Evolutionary conservation across 805 yeast genomes (phyloP).

Genomic region (Vanderwaltozyma verrucispora): DNA sequence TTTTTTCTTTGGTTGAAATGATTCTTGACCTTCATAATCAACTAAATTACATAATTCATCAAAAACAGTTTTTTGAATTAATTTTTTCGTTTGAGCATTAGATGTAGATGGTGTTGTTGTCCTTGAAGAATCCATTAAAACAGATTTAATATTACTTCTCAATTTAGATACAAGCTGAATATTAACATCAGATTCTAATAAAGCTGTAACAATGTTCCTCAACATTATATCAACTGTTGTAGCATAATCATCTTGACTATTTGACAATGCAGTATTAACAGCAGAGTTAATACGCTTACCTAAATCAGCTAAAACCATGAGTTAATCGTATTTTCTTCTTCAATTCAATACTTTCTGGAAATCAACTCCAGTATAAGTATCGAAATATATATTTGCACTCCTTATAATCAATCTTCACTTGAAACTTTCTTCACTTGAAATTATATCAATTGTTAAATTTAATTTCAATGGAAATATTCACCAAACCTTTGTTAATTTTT

Average conservation of each 20-base stretch:
- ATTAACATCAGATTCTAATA: conserved; percentile 90
- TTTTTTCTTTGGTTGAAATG: conserved; percentile 82
- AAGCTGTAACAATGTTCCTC: conserved; percentile 83
- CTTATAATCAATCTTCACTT: too few relatives aligned
- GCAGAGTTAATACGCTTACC: conserved; percentile 72
- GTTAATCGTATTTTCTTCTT: too few relatives aligned
- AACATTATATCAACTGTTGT: conserved; percentile 59
- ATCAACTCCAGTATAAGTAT: too few relatives aligned
- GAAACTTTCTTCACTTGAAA: too few relatives aligned
- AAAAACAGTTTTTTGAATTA: conserved; percentile 83
- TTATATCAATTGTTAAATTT: too few relatives aligned
- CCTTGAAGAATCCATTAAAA: conserved; percentile 38
- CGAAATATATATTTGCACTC: too few relatives aligned
- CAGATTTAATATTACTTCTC: conserved; percentile 57
- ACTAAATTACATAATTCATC: conserved; percentile 85
- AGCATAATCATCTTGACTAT: conserved; percentile 44
- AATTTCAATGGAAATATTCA: too few relatives aligned
- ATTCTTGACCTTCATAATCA: conserved; percentile 42
- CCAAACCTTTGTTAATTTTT: too few relatives aligned
- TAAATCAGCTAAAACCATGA: conserved; percentile 70
- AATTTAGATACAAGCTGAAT: conserved; percentile 69
- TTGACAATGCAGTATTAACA: conserved; percentile 51
- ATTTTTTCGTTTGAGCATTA: conserved; percentile 56
- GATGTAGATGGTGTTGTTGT: conserved; percentile 10
- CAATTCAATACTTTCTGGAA: too few relatives aligned